Conservation (phyloP, 768 basidiomycete genomes). For the Serendipita vermifera region DNA sequence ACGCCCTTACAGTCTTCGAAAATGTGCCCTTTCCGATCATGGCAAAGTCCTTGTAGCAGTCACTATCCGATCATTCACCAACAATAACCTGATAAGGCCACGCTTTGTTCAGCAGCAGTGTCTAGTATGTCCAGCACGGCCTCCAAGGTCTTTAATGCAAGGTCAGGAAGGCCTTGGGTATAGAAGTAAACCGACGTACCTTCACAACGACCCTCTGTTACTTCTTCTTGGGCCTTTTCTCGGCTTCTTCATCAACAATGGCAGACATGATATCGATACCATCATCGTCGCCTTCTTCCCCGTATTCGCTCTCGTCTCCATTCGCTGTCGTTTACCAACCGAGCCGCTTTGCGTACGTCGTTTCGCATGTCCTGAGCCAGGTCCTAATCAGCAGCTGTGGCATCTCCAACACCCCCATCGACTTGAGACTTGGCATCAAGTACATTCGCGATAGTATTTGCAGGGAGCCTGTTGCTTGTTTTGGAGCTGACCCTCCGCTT, state of each 20-base stretch:
- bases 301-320: conserved; percentile 35
- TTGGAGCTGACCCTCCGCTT: conserved; percentile 18
- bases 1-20: conserved; percentile 86
- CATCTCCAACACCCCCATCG: conserved; percentile 43
- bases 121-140: conserved; percentile 64
- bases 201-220: conserved; percentile 41
- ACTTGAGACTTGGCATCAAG: conserved; percentile 29
- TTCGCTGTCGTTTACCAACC: conserved; percentile 24
- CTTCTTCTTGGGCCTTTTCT: conserved; percentile 40
- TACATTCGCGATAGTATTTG: conserved; percentile 36
- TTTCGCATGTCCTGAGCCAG: conserved; percentile 68
- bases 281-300: conserved; percentile 62
- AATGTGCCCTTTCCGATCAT: conserved; percentile 99
- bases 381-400: conserved; percentile 90
- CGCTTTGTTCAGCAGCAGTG: conserved; percentile 82
- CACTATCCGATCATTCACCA: conserved; percentile 88
- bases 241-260: conserved; percentile 32
- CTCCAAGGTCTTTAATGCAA: conserved; percentile 19
- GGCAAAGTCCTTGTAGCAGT: conserved; percentile 87
- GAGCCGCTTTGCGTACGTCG: conserved; percentile 53
- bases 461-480: conserved; percentile 39
- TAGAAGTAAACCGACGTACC: conserved; percentile 14
- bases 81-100: conserved; percentile 92
- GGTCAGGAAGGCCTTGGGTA: neutral
- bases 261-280: conserved; percentile 97